Base-by-base conservation (phyloP, 1,284 basidiomycete species). In the Rhodotorula sp. region DNA sequence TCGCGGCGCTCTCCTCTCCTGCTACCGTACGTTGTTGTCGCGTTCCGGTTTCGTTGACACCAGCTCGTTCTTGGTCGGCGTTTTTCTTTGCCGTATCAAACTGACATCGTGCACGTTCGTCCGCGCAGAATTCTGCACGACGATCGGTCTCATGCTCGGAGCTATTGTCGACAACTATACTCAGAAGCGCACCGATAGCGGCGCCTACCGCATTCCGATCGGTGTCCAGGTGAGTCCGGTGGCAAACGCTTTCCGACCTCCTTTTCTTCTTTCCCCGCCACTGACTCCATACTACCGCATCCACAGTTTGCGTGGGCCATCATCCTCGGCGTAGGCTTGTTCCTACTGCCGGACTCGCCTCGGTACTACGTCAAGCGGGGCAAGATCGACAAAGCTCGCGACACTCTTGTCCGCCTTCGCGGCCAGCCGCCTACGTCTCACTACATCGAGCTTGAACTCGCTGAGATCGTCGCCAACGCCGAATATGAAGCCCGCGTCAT, bases 301-400 rank as follows among this genome's bases (percentile, higher is more conserved):
- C 29, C 29, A 54, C 59, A 60, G 78, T 87, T 88, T 62, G 43
- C n/a, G 0, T 63, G 62, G 90, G 63, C 88, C 88, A 69, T 87
- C 8, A 81, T 89, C 57, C 87, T 90, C 61, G 72, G 83, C 69
- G 84, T 84, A 16, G 87, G 90, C 34, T 80, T 87, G 76, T 86
- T 88, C 77, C 75, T 86, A 83, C 83, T 90, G 47, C 89, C 88
- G 57, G 89, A 90, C 80, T 89, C 88, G 14, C 89, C 89, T 20
- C 84, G 89, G 80, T 90, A 82, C 88, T 85, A 89, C 23, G 82
- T 89, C 54, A 89, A 87, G 79, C 84, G 86, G 57, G 87, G 87
- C 39, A 84, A 86, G 52, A 81, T 86, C 66, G 86, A 86, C 3
- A 86, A 89, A 74, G 89, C 89, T 0, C 82, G 87, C 64, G 89